Evolutionary conservation across 1,284 basidiomycete genomes (phyloP).

Genomic region (Cutaneotrichosporon sp.): DNA sequence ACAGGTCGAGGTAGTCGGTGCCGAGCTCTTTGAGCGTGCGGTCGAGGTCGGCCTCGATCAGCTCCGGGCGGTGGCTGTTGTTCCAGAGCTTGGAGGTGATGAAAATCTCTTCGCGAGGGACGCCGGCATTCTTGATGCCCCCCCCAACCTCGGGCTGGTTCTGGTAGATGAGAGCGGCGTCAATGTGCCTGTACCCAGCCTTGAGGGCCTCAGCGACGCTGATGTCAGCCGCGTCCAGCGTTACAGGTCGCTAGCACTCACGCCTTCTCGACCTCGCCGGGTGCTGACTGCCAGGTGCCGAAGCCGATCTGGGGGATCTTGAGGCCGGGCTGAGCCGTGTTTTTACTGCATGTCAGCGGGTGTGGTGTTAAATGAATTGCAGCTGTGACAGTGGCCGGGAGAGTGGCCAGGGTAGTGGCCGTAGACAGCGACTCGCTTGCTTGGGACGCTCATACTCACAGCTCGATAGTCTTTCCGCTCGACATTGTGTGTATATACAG

Average conservation of each 20-base stretch:
- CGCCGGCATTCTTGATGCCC: slow-evolving; percentile 74
- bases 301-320: slow-evolving; percentile 70
- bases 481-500: slow-evolving; percentile 22
- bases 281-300: slow-evolving; percentile 61
- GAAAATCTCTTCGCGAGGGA: slow-evolving; percentile 77
- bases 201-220: slow-evolving; percentile 67
- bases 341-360: slow-evolving; percentile 5
- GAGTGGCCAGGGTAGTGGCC: not conserved
- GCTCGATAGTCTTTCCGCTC: slow-evolving; percentile 27
- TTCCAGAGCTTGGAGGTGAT: slow-evolving; percentile 67
- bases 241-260: not conserved
- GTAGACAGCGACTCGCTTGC: not conserved
- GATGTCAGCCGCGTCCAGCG: not conserved
- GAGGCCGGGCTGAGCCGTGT: slow-evolving; percentile 33
- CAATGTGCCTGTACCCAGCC: slow-evolving; percentile 75
- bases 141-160: slow-evolving; percentile 67
- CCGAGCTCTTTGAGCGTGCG: slow-evolving; percentile 70
- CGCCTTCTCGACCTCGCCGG: slow-evolving; percentile 65
- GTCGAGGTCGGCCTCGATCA: slow-evolving; percentile 71
- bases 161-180: slow-evolving; percentile 69
- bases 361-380: not conserved
- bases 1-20: slow-evolving; percentile 74
- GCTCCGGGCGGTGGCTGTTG: slow-evolving; percentile 45
- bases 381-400: not conserved
- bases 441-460: slow-evolving; percentile 22